These are phyloP conservation scores for Globisporangium takayamanum DNA, from an alignment of 352 stramenopile species.

Conservation along the genomic window DNA sequence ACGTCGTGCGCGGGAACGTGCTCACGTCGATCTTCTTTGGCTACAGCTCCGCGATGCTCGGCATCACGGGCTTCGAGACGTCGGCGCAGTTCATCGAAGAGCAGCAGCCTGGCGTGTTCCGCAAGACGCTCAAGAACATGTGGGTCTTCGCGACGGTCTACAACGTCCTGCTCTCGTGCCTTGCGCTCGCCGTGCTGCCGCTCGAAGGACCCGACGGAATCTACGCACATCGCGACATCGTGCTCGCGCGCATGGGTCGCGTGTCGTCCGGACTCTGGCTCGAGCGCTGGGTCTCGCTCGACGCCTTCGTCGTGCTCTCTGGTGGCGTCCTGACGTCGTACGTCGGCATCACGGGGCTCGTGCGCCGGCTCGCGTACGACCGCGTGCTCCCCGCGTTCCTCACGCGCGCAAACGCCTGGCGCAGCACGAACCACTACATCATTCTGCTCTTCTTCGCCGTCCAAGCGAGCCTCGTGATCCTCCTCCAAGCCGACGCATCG, in stretches of 20 bases:
- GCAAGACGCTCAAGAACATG: conserved; percentile 72
- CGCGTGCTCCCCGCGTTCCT: conserved; percentile 51
- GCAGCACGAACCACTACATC: conserved; percentile 74
- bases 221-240: conserved; percentile 42
- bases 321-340: conserved; percentile 86
- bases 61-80: conserved; percentile 86
- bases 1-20: conserved; percentile 30
- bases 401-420: conserved; percentile 40
- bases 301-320: conserved; percentile 84
- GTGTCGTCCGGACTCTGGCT: conserved; percentile 30
- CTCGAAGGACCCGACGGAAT: conserved; percentile 39
- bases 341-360: conserved; percentile 65
- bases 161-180: conserved; percentile 68
- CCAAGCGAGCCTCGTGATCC: conserved; percentile 53
- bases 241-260: conserved; percentile 65
- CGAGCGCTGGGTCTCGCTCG: conserved; percentile 52
- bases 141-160: conserved; percentile 77
- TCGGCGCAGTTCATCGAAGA: conserved; percentile 86
- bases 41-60: conserved; percentile 72
- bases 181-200: conserved; percentile 69
- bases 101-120: conserved; percentile 64
- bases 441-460: conserved; percentile 67
- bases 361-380: conserved; percentile 71
- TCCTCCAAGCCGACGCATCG: conserved; percentile 62
- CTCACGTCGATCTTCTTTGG: conserved; percentile 65